These are phyloP conservation scores for Pontederia paniculata DNA, from an alignment of 176 grass and related monocot genomes.

Conservation along the genomic window DNA sequence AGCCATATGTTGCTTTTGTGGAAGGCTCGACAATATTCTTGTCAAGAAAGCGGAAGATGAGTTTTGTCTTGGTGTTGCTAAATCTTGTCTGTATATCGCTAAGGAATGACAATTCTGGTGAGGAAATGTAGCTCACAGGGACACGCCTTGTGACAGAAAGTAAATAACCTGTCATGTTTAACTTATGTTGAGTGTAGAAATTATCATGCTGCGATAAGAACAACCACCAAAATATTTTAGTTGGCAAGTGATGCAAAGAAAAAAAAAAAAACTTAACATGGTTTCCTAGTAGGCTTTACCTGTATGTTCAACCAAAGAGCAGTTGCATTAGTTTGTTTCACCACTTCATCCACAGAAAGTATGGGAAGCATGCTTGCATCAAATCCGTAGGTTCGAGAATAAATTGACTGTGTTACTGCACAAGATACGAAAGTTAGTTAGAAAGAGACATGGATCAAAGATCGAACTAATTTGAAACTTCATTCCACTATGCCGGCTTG, in stretches of 20 bases:
- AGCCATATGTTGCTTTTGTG: slow-evolving; percentile 52
- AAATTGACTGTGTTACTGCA: slow-evolving; percentile 37
- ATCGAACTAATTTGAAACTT: too few relatives aligned
- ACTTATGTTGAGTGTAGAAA: slow-evolving; percentile 77
- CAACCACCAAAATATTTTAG: background rate
- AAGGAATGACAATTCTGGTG: slow-evolving; percentile 67
- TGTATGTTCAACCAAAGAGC: slow-evolving; percentile 85
- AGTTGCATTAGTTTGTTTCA: slow-evolving; percentile 38
- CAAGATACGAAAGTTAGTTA: slow-evolving; percentile 5
- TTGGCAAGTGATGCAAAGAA: background rate
- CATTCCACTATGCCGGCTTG: too few relatives aligned
- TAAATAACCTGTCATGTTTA: slow-evolving; percentile 74
- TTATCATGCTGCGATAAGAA: slow-evolving; percentile 53
- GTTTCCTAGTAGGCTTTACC: slow-evolving; percentile 38
- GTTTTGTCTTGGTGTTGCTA: too few relatives aligned
- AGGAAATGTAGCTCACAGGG: slow-evolving; percentile 65
- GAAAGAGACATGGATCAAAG: slow-evolving; percentile 7
- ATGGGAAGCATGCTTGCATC: slow-evolving; percentile 26
- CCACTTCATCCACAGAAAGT: too few relatives aligned
- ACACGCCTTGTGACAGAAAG: slow-evolving; percentile 44
- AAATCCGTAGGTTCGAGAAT: slow-evolving; percentile 29
- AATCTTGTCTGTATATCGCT: slow-evolving; percentile 31
- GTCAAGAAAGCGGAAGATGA: slow-evolving; percentile 74
- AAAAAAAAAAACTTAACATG: background rate
- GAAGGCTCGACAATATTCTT: slow-evolving; percentile 38